Conservation (phyloP, 768 basidiomycete species). For the Symmetrospora coprosmae region DNA sequence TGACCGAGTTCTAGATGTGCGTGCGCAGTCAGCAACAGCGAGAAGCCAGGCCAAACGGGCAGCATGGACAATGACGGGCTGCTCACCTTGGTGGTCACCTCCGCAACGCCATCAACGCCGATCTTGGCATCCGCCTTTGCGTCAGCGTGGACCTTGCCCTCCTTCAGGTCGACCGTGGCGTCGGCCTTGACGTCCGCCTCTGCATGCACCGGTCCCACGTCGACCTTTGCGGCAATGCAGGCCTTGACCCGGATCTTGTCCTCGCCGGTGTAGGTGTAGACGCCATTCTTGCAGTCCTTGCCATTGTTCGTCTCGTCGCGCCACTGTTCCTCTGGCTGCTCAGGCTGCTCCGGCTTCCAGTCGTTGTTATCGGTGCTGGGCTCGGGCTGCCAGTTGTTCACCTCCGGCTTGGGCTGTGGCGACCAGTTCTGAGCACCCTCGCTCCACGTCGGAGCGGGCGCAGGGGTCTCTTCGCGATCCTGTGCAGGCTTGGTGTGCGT, state of each 20-base stretch:
- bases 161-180: neutral
- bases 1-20: neutral
- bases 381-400: no score
- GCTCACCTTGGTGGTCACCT: neutral
- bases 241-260: constrained; percentile 4
- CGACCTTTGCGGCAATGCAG: neutral
- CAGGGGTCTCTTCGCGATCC: no score
- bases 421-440: no score
- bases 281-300: constrained; percentile 14
- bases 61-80: neutral
- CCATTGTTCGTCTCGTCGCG: neutral
- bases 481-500: no score
- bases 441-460: no score
- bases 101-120: neutral
- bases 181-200: neutral
- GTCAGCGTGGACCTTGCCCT: neutral
- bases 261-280: neutral
- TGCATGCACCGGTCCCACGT: neutral
- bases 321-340: neutral
- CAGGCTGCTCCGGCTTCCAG: neutral
- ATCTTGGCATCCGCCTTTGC: constrained; percentile 1
- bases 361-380: no score
- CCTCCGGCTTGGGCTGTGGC: no score
- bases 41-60: neutral
- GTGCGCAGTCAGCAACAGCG: neutral